Evolutionary conservation across 139 green algal species (phyloP).

Genomic region (Micractinium sp.): DNA sequence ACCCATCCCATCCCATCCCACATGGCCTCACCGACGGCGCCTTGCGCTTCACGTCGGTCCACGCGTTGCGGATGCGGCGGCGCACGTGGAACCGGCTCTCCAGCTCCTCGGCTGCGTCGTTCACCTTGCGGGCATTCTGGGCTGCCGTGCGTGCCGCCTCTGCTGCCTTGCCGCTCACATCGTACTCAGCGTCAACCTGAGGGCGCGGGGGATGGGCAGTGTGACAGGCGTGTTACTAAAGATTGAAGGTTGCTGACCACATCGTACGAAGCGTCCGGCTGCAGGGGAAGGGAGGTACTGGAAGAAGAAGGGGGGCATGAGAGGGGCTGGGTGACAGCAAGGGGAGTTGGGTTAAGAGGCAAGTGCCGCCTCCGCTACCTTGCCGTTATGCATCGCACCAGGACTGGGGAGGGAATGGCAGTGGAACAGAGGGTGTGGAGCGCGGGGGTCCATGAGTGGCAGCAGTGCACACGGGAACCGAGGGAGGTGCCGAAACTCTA

Average conservation of each 20-base stretch:
- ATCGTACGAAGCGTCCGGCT: too few relatives aligned
- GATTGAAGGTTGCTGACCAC: not conserved
- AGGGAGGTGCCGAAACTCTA: too few relatives aligned
- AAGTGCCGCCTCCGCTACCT: too few relatives aligned
- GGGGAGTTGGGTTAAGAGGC: too few relatives aligned
- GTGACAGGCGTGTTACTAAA: not conserved
- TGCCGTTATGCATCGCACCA: too few relatives aligned
- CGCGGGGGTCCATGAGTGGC: too few relatives aligned
- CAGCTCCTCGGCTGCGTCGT: slow-evolving; percentile 1
- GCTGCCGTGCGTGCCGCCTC: slow-evolving; percentile 1
- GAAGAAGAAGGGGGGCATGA: too few relatives aligned
- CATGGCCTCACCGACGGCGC: not conserved
- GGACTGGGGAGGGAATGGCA: too few relatives aligned
- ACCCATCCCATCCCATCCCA: not conserved
- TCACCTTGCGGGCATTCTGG: not conserved
- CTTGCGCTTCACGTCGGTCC: not conserved
- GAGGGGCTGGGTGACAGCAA: too few relatives aligned
- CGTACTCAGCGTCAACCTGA: slow-evolving; percentile 32
- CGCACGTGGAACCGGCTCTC: slow-evolving; percentile 14
- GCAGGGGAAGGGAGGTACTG: not conserved
- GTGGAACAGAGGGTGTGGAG: too few relatives aligned
- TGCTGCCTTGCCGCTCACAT: slow-evolving; percentile 13
- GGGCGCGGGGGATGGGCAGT: too few relatives aligned
- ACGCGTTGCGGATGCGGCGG: not conserved
- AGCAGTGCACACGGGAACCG: too few relatives aligned